Base-by-base conservation (phyloP, 495 filamentous ascomycete species). In the Xylaria longipes region DNA sequence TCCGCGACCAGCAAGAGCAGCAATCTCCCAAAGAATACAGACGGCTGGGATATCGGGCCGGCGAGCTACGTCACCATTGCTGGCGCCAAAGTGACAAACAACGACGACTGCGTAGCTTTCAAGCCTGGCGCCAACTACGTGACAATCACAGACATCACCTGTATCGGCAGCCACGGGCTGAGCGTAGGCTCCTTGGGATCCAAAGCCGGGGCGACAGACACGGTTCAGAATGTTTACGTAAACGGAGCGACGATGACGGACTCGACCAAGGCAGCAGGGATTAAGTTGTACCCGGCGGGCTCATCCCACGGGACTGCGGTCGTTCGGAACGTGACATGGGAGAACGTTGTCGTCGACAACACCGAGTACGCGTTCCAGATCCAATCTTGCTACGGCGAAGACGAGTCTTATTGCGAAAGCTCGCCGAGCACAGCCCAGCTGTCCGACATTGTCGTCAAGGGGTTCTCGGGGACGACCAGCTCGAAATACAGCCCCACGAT, bases 341-440 rank as follows among this genome's bases (percentile, higher is more conserved):
- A 73, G 3, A 78, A 73, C 11, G 72, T 86, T 43, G 77, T 75
- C 27, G 80, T 85, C 5, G 69, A 80, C 5, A 78, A 77, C 29
- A 81, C 78, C 54, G 83, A 84, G 50, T 86, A 85, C 67, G 84
- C 80, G n/a, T 76, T 85, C 68, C 83, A 85, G 73, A 84, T 85
- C 35, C 80, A 85, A 69, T 84, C 82, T 46, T 86, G 84, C 66
- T 86, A 86, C 69, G 78, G 79, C 37, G 78, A 84, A 50, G 77
- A 83, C 71, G 78, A 60, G 2, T 70, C 67, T n/a, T 84, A 85
- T 65, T 86, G 84, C 66, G 71, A 71, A 20, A 65, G 75, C 14
- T 69, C 83, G 68, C 80, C 83, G 5, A 79, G 80, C 14, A 72
- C 79, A 66, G 82, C 81, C 6, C 69, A 73, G 25, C 65, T 85